These are phyloP conservation scores for Sphenostylis stenocarpa DNA, from an alignment of 306 rosid genomes.

Conservation along the genomic window DNA sequence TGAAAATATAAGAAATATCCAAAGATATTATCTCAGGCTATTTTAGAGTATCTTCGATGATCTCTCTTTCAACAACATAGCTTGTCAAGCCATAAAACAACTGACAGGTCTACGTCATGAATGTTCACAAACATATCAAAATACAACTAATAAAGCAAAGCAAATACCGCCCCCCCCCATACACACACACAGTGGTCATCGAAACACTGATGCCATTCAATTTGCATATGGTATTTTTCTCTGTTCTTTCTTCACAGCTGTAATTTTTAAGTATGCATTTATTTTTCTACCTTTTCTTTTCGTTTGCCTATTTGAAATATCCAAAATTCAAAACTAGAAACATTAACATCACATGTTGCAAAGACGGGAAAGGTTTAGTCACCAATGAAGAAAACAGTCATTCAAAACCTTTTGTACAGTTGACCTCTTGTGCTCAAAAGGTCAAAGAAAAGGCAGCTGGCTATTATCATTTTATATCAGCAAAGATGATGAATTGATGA, in stretches of 20 bases:
- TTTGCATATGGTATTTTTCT: background rate
- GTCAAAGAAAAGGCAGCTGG: background rate
- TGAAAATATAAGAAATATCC: too few species aligned
- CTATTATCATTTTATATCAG: slow-evolving; percentile 1
- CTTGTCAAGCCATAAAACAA: too few species aligned
- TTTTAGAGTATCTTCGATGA: too few species aligned
- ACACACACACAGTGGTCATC: too few species aligned
- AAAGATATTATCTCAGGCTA: too few species aligned
- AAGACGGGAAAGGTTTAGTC: background rate
- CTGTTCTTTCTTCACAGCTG: background rate
- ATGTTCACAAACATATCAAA: too few species aligned
- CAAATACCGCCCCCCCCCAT: too few species aligned
- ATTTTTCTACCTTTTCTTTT: background rate
- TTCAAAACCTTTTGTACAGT: background rate
- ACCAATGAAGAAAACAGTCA: too few species aligned
- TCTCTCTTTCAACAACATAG: too few species aligned
- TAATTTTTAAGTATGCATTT: background rate
- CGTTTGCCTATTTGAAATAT: background rate
- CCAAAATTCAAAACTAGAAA: slow-evolving; percentile 9
- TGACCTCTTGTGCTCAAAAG: background rate
- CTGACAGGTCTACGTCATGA: too few species aligned
- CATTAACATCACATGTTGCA: slow-evolving; percentile 17
- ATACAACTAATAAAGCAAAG: too few species aligned
- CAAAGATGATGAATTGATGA: background rate
- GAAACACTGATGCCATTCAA: background rate